Percentiles rank a stretch among this genome's conserved stretches.
These are phyloP conservation scores for Stygiomarasmius scandens DNA, from an alignment of 1,284 basidiomycete genomes.

Conservation along the genomic window DNA sequence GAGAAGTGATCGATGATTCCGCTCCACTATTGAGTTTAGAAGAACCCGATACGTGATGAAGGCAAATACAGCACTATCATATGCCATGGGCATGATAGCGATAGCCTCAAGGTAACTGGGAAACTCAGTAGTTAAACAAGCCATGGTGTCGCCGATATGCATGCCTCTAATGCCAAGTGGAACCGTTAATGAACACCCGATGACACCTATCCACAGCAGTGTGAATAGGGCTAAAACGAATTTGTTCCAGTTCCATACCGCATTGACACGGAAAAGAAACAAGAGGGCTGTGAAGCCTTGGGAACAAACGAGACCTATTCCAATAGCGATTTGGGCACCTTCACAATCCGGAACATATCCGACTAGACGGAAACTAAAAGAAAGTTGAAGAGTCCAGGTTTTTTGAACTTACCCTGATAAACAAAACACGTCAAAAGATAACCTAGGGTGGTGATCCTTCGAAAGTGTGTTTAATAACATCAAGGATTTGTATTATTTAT, in stretches of 20 bases:
- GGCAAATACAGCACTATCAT: slow-evolving; percentile 10
- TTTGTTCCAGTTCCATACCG: background rate
- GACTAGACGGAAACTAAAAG: background rate
- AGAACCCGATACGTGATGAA: slow-evolving; percentile 11
- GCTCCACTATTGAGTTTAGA: background rate
- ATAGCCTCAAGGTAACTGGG: background rate
- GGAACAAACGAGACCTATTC: background rate
- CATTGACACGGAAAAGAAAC: background rate
- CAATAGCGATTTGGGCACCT: background rate
- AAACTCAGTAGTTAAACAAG: slow-evolving; percentile 5
- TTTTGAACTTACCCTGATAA: background rate
- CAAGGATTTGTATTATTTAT: background rate
- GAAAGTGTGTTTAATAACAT: too few relatives aligned
- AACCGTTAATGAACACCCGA: slow-evolving; percentile 2
- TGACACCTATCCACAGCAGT: slow-evolving; percentile 2
- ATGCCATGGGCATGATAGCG: background rate
- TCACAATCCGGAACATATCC: slow-evolving; percentile 1
- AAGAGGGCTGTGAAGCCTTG: background rate
- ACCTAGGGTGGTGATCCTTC: background rate
- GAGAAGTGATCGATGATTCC: background rate
- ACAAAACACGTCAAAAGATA: slow-evolving; percentile 2
- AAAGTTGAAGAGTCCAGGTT: background rate
- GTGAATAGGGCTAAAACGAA: background rate
- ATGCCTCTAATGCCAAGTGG: slow-evolving; percentile 6
- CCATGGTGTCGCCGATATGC: slow-evolving; percentile 11